These are phyloP conservation scores for Emmonsiellopsis sp. DNA, from an alignment of 2,329 filamentous ascomycete genomes.

Conservation along the genomic window DNA sequence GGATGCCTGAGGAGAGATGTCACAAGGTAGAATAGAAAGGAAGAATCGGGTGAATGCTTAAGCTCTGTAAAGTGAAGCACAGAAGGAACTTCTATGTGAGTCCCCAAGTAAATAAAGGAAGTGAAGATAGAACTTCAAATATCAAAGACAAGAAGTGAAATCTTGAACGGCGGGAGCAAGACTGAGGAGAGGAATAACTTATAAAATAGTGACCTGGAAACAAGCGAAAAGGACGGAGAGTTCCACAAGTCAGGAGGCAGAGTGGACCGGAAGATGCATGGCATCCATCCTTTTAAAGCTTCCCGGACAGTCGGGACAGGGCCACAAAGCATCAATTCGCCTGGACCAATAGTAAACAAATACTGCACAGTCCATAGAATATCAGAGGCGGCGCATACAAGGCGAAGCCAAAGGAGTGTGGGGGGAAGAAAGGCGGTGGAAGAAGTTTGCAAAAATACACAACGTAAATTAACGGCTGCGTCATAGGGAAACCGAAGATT, in stretches of 20 bases:
- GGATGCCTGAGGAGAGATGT: background rate
- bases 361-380: background rate
- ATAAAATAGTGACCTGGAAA: background rate
- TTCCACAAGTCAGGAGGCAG: background rate
- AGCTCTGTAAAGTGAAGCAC: too few species aligned
- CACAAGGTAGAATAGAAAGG: too few species aligned
- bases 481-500: slow-evolving; percentile 1
- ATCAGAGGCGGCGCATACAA: background rate
- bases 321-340: slow-evolving; percentile 5
- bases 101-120: too few species aligned
- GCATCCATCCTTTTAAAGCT: slow-evolving; percentile 13
- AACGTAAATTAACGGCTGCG: background rate
- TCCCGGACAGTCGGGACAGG: slow-evolving; percentile 15
- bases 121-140: too few species aligned
- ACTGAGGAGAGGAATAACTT: background rate
- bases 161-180: background rate
- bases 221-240: background rate
- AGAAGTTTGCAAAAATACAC: background rate
- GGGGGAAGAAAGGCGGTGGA: slow-evolving; percentile 3
- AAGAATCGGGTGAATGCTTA: too few species aligned
- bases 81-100: too few species aligned
- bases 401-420: slow-evolving; percentile 1
- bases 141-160: too few species aligned
- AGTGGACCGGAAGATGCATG: slow-evolving; percentile 8
- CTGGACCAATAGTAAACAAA: background rate